A percentile compares a stretch with the other conserved stretches of the same genome.
These are phyloP conservation scores for Rhypophila decipiens DNA, from an alignment of 495 filamentous ascomycete species.

Conservation along the genomic window DNA sequence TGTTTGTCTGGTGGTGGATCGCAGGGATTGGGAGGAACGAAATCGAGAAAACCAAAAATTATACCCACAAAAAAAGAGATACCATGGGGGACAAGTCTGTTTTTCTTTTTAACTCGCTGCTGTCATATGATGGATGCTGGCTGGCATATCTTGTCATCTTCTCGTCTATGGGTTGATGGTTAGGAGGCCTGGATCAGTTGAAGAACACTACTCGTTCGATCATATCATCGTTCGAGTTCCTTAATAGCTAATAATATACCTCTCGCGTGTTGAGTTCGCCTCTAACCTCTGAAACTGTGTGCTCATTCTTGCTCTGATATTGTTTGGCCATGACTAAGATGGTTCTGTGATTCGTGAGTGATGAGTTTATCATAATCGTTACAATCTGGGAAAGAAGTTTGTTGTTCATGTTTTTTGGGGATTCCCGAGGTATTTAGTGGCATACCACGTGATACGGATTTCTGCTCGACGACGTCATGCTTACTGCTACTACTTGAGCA, in stretches of 20 bases:
- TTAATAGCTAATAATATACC: not conserved
- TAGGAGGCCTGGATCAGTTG: not conserved
- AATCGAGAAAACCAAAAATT: not conserved
- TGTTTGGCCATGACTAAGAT: too few relatives aligned
- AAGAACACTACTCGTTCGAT: not conserved
- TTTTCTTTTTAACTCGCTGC: not conserved
- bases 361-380: too few relatives aligned
- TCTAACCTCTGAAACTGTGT: too few relatives aligned
- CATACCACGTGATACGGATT: too few relatives aligned
- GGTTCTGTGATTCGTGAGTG: too few relatives aligned
- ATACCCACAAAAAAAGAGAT: not conserved
- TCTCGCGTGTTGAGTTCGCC: not conserved
- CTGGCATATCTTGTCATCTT: not conserved
- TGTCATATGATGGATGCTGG: too few relatives aligned
- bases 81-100: not conserved
- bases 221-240: not conserved
- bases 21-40: not conserved
- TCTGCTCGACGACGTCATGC: too few relatives aligned
- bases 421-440: too few relatives aligned
- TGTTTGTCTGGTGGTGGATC: not conserved
- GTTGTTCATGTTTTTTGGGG: too few relatives aligned
- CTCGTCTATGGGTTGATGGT: not conserved
- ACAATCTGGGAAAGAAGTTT: too few relatives aligned
- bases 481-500: too few relatives aligned
- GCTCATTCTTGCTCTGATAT: too few relatives aligned